Base-by-base conservation (phyloP, 2,329 filamentous ascomycete species). In the Colletotrichum somersetense region DNA sequence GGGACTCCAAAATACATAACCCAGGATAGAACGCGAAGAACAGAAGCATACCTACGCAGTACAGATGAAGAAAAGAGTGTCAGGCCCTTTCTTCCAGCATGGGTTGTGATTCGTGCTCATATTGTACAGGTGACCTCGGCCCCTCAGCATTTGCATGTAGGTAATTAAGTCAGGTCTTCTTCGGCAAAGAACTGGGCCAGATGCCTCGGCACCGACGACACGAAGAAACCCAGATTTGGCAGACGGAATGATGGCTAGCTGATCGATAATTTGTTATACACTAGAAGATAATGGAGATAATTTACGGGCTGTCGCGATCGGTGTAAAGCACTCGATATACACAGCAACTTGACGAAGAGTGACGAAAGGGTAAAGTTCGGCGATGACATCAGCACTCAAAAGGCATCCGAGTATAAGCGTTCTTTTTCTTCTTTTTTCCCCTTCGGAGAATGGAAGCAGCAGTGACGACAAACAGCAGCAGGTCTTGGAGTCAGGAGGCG, bases 71-170 rank as follows among this genome's bases (percentile, higher is more conserved):
- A 59, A n/a, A 44, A 14, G 53, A 38, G 48, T 7, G 40, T 52
- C 14, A 11, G 65, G 48, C 50, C 46, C 50, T 10, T 16, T 23
- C 50, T 48, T 33, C 35, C 35, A 61, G 42, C 63, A 67, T 71
- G 67, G 62, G 40, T 61, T 38, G 63, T 62, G 40, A 67, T 66
- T 66, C 55, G 61, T 70, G 67, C 46, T 18, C 61, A 52, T 48
- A 61, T 6, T 53, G 50, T 44, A 33, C 57, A 58, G n/a, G 58
- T 58, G 57, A 62, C 52, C 58, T 68, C 57, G 58, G 65, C 38
- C 46, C 46, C 30, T 70, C 48, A 48, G 63, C 62, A 30, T 46
- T 20, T n/a, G 20, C 38, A n/a, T n/a, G n/a, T 35, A 63, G n/a
- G 35, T 23, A 33, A 38, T 12, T 16, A 18, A 61, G 14, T 26